phyloP scores from a whole-genome alignment of 495 filamentous ascomycete genomes.

The Daldinia childiae region DNA sequence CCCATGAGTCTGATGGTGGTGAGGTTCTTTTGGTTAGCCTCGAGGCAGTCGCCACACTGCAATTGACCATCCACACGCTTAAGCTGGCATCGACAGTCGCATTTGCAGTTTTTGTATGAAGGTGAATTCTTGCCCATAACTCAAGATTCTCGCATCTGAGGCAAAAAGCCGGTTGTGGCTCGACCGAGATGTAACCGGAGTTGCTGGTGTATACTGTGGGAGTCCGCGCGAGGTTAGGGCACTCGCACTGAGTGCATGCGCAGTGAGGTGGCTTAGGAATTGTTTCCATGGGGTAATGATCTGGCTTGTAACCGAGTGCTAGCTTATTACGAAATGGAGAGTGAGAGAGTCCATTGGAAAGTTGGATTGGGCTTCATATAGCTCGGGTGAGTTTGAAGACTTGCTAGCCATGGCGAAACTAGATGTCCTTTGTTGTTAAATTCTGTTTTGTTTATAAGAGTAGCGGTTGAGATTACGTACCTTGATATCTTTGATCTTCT shows the following conservation, averaged over 20 bases:
- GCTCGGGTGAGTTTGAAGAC: too few species aligned
- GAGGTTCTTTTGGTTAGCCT: constrained; percentile 1
- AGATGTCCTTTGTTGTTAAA: not conserved
- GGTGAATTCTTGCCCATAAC: constrained; percentile 25
- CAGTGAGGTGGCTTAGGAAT: too few species aligned
- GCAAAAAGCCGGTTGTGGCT: constrained; percentile 5
- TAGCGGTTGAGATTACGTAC: not conserved
- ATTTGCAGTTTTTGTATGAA: constrained; percentile 22
- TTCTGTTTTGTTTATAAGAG: not conserved
- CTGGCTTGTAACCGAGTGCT: too few species aligned
- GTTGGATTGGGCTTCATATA: too few species aligned
- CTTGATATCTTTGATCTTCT: not conserved
- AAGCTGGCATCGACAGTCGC: constrained; percentile 24
- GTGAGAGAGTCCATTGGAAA: too few species aligned
- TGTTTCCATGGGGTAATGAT: too few species aligned
- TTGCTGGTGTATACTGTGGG: too few species aligned
- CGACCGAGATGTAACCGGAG: not conserved
- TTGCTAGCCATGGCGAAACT: not conserved
- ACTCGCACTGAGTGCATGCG: too few species aligned
- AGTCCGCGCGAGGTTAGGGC: too few species aligned
- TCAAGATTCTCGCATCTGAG: constrained; percentile 23
- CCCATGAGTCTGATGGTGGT: too few species aligned
- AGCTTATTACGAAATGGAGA: too few species aligned
- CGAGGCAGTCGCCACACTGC: constrained; percentile 19
- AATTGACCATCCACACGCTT: constrained; percentile 7